Evolutionary conservation across 345 rosid species (phyloP), one percentile per base, ranked within the genome.

Genomic region (Schrenkiella parvula): DNA sequence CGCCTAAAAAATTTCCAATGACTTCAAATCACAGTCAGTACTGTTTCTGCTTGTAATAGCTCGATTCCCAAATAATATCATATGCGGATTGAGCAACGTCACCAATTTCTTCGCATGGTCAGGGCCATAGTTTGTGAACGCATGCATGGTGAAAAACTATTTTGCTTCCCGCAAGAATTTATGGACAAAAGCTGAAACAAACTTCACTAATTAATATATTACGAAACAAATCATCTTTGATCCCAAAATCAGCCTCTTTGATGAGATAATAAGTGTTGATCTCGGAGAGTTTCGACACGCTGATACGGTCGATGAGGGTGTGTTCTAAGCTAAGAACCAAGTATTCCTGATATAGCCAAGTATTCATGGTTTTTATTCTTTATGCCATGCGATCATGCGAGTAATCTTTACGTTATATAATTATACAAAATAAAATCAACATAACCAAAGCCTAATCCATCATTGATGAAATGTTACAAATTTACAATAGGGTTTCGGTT

Each of bases 281-380:
- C 4, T 29, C 56, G 19, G 34, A 51, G 46, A 66, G 48, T 52
- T n/a, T 50, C 5, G 35, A 37, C 5, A 63, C 37, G 18, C 15
- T 50, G 34, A 35, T 50, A 19, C 21, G 0, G 34, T 35, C 35
- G 34, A 66, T 50, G 8, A 66, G 48, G 15, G 35, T 50, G 71
- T 66, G 71, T 35, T 66, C 64, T 55, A 68, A 41, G 54, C 21
- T 31, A 55, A 68, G 55, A 56, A 69, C 73, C 65, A 57, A 56
- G 64, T 69, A 35, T 35, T 35, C 13, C 42, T 38, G 42, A 38
- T 38, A 38, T 38, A 38, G 12, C n/a, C 5, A 35, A 10, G 39
- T 35, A 35, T 35, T 35, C 9, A 35, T 35, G 13, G 4, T 35
- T 35, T 31, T 31, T n/a, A n/a, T n/a, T n/a, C n/a, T n/a, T n/a